These are phyloP conservation scores for Chlamydomonas sp. DNA, from an alignment of 139 green algal genomes.

Conservation along the genomic window DNA sequence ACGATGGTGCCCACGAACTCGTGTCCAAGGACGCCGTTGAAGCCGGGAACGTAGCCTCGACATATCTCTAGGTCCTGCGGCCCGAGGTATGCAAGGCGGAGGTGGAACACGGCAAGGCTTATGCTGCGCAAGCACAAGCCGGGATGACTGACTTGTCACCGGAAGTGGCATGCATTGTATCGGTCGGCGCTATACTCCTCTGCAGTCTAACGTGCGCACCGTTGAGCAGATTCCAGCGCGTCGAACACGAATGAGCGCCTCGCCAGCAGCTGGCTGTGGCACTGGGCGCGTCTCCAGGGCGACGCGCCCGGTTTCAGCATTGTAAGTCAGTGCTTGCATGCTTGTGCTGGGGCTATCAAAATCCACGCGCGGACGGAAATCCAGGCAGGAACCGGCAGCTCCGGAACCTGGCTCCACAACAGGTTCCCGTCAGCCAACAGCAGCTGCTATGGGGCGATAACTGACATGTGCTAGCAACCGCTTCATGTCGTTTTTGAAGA, in stretches of 20 bases:
- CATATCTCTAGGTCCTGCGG: slow-evolving; percentile 79
- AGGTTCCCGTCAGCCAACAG: too few species aligned
- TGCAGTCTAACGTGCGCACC: not conserved
- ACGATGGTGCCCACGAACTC: slow-evolving; percentile 79
- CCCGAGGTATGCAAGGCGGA: too few species aligned
- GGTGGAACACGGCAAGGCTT: not conserved
- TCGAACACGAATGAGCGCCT: slow-evolving; percentile 59
- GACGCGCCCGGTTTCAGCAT: slow-evolving; percentile 20
- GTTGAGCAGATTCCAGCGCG: slow-evolving; percentile 67
- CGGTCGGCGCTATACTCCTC: not conserved
- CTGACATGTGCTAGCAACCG: too few species aligned
- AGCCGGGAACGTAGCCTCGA: slow-evolving; percentile 77
- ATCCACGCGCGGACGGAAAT: too few species aligned
- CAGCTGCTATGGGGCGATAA: too few species aligned
- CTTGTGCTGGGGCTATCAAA: too few species aligned
- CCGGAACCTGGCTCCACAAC: too few species aligned
- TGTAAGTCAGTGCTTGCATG: slow-evolving; percentile 53
- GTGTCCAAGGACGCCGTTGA: slow-evolving; percentile 70
- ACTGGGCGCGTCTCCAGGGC: slow-evolving; percentile 36
- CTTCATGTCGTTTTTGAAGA: not conserved
- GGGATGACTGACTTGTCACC: not conserved
- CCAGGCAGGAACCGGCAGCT: too few species aligned
- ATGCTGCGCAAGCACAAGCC: too few species aligned
- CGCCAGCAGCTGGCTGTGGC: slow-evolving; percentile 32
- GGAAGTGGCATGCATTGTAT: not conserved